A percentile compares a stretch with the other conserved stretches of the same genome.
These are phyloP conservation scores for Tricholoma flavovirens DNA, from an alignment of 768 basidiomycete species.

Conservation along the genomic window DNA sequence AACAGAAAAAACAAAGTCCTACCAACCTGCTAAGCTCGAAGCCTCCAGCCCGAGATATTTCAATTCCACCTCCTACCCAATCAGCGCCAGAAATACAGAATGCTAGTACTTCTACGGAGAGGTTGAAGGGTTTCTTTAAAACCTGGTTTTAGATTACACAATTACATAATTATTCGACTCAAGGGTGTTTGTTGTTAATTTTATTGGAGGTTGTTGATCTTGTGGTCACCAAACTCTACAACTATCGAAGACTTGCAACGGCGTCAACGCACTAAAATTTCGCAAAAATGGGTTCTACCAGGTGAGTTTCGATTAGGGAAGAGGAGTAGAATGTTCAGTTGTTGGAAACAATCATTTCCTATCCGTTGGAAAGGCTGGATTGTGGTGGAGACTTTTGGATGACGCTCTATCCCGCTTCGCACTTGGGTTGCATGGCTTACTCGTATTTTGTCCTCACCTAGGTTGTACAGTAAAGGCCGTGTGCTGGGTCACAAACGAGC, in stretches of 20 bases:
- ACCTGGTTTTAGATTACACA: not conserved
- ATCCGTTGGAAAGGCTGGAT: conserved; percentile 41
- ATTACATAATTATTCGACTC: not conserved
- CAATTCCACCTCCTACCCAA: not conserved
- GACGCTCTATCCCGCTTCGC: conserved; percentile 7
- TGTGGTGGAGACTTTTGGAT: conserved; percentile 18
- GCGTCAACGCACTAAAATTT: conserved; percentile 42
- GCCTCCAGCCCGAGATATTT: not conserved
- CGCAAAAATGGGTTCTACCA: conserved; percentile 73
- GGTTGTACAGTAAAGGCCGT: conserved; percentile 95
- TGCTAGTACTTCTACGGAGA: not conserved
- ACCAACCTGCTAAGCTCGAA: not conserved
- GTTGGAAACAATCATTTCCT: conserved; percentile 10
- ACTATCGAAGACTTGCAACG: conserved; percentile 37
- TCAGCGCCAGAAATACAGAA: not conserved
- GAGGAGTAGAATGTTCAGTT: conserved; percentile 13
- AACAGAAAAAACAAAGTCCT: not conserved
- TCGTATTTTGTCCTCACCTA: no score
- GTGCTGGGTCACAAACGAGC: conserved; percentile 98
- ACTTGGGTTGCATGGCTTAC: not conserved
- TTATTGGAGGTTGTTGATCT: conserved; percentile 19
- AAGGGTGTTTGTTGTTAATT: conserved; percentile 27
- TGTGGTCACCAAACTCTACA: conserved; percentile 20
- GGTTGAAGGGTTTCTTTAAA: not conserved
- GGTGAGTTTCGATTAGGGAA: conserved; percentile 43